A percentile compares a stretch with the other conserved stretches of the same genome.
Conservation (phyloP, 192 early-diverging fungal genomes). For the Irineochytrium annulatum region DNA sequence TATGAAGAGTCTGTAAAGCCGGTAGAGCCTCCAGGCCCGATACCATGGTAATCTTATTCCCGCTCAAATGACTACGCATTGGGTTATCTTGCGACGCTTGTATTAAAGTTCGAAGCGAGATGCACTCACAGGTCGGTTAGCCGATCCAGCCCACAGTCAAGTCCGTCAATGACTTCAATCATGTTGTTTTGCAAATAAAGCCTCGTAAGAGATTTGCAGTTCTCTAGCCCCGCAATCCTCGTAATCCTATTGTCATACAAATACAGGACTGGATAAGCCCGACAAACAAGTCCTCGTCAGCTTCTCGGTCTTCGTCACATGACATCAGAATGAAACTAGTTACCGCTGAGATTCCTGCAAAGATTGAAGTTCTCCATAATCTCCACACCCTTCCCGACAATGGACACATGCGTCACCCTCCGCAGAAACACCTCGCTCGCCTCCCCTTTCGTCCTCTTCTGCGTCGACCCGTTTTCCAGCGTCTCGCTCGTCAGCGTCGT, state of each 20-base stretch:
- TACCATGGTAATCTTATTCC: conserved; percentile 38
- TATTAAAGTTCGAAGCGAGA: neutral
- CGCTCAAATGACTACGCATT: conserved; percentile 36
- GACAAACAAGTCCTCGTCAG: neutral
- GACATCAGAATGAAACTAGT: conserved; percentile 3
- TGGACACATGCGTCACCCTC: conserved; percentile 41
- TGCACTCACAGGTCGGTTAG: conserved; percentile 33
- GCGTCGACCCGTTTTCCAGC: conserved; percentile 37
- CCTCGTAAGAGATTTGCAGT: conserved; percentile 29
- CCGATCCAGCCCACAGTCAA: conserved; percentile 32
- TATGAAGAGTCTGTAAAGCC: conserved; percentile 39
- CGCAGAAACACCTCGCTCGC: conserved; percentile 35
- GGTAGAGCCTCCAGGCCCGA: conserved; percentile 29
- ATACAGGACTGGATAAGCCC: conserved; percentile 34
- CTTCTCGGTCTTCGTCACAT: neutral
- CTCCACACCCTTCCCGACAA: conserved; percentile 37
- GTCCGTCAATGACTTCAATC: conserved; percentile 39
- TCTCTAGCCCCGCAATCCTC: conserved; percentile 32
- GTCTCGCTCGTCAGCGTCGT: conserved; percentile 36
- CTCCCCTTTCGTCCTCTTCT: conserved; percentile 33
- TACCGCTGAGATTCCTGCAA: conserved; percentile 38
- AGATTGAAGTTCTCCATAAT: conserved; percentile 38
- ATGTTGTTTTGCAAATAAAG: conserved; percentile 53
- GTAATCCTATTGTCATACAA: conserved; percentile 52
- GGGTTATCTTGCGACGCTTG: neutral